Evolutionary conservation across 179 eudicot genomes (phyloP), one percentile per base, ranked within the genome.

Genomic region (Dionaea muscipula): DNA sequence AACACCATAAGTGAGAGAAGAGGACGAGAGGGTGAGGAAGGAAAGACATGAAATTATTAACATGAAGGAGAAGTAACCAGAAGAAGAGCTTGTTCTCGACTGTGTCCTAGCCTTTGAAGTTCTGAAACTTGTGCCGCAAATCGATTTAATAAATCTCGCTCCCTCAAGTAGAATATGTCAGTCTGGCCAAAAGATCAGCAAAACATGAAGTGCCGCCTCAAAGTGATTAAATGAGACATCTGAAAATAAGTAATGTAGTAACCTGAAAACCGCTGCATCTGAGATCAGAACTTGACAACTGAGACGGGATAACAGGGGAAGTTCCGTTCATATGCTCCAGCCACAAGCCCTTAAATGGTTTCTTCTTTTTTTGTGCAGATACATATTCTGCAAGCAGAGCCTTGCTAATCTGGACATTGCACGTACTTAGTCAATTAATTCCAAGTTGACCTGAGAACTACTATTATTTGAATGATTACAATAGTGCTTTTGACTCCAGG

Each of bases 301-400:
- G 74, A 54, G 87, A 53, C 20, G 88, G 87, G 36, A 91, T 75
- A 25, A 70, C 66, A 41, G 95, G 88, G 62, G 65, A 46, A 48
- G 90, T 36, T 35, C 72, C 68, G 47, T 90, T 90, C 95, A 90
- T 81, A 72, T 90, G 95, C 55, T 86, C 97, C 51, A 90, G 70
- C 74, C 97, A 89, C 73, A 90, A 68, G 48, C 89, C 94, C 73
- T 70, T 82, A 57, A 90, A 75, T 26, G 91, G 87, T 55, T 78
- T 78, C 53, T 77, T 84, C 54, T 67, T 75, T 76, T 66, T 84
- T 27, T 77, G 72, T 14, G 73, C 71, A 28, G 78, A 72, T 48
- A 82, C 36, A 61, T 53, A 76, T 62, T 83, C 90, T 36, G 77
- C 80, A 25, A 80, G 61, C 20, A 91, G 83, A 55, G 94, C 90